These are phyloP conservation scores for Phytophthora melonis DNA, from an alignment of 352 stramenopile species.

Conservation along the genomic window DNA sequence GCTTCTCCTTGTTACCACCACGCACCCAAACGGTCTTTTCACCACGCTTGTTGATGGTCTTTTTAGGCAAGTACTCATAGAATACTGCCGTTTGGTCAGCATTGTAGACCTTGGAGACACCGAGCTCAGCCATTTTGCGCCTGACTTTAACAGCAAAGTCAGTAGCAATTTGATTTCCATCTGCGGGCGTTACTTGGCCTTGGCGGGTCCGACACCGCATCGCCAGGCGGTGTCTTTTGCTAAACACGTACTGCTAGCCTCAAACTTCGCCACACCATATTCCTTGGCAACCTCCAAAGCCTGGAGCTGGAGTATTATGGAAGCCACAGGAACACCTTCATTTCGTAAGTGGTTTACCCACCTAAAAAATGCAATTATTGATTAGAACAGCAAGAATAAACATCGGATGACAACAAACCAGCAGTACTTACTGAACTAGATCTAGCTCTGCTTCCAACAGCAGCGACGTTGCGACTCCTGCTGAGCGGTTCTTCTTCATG, in stretches of 20 bases:
- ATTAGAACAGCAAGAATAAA: neutral
- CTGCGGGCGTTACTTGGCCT: neutral
- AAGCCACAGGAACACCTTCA: neutral
- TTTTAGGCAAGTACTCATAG: neutral
- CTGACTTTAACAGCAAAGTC: neutral
- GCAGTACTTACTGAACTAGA: neutral
- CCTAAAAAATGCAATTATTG: neutral
- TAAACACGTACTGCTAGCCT: neutral
- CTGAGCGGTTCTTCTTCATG: neutral
- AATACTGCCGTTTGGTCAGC: neutral
- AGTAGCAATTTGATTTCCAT: neutral
- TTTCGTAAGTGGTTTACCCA: neutral
- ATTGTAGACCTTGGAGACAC: neutral
- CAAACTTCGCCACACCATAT: neutral
- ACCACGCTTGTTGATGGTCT: neutral
- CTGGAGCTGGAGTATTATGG: neutral
- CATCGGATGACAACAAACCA: neutral
- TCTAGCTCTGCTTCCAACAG: neutral
- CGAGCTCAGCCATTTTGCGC: neutral
- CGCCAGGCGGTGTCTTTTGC: neutral
- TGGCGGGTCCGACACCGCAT: neutral
- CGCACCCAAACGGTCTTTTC: neutral
- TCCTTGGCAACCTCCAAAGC: neutral
- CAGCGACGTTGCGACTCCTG: neutral
- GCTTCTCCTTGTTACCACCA: neutral